These are phyloP conservation scores for Epichloe scottii DNA, from an alignment of 2,329 filamentous ascomycete genomes.

Conservation along the genomic window DNA sequence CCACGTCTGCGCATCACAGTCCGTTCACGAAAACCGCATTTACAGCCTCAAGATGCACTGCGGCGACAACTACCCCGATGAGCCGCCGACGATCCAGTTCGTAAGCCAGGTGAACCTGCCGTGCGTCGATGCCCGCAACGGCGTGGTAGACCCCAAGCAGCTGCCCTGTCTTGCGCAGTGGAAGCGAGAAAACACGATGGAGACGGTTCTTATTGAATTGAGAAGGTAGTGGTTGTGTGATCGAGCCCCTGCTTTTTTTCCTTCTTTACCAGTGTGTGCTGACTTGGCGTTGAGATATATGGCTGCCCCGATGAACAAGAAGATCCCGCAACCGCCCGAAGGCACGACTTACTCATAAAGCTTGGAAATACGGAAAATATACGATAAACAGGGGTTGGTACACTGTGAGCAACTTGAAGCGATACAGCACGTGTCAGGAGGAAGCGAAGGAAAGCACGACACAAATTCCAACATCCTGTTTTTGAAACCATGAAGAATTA, in stretches of 20 bases:
- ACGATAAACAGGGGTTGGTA: background rate
- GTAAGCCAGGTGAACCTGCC: constrained; percentile 94
- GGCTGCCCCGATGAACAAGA: constrained; percentile 85
- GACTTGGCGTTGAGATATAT: constrained; percentile 60
- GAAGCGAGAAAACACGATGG: constrained; percentile 91
- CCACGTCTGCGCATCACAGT: constrained; percentile 36
- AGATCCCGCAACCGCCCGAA: constrained; percentile 86
- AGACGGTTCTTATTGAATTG: constrained; percentile 80
- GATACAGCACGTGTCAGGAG: background rate
- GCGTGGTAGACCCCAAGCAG: constrained; percentile 72
- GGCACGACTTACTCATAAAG: constrained; percentile 43
- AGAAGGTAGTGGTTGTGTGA: constrained; percentile 41
- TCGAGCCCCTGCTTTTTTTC: background rate
- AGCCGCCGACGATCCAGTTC: constrained; percentile 82
- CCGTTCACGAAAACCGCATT: constrained; percentile 95
- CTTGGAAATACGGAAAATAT: background rate
- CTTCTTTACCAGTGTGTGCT: background rate
- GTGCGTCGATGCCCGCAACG: constrained; percentile 71
- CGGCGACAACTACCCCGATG: constrained; percentile 76
- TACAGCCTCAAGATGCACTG: constrained; percentile 98
- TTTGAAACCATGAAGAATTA: background rate
- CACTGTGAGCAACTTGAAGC: background rate
- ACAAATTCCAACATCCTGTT: background rate
- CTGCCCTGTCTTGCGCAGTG: constrained; percentile 78
- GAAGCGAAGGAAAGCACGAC: background rate